A percentile compares a stretch with the other conserved stretches of the same genome.
Evolutionary conservation across 148 eudicot species (phyloP).

Genomic region (Camellia sinensis): DNA sequence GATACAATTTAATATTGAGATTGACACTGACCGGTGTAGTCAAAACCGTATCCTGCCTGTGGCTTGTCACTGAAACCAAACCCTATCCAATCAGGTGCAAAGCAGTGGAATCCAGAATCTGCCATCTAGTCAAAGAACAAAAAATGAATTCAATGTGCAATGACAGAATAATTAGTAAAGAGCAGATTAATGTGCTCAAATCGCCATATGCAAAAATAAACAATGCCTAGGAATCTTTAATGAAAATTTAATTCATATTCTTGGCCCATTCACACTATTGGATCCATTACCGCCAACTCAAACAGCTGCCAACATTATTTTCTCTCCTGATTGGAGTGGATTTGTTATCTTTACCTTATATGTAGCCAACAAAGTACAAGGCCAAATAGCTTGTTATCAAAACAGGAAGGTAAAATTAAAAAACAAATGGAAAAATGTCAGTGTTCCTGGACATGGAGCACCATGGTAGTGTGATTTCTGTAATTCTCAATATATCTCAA

Average conservation of each 20-base stretch:
- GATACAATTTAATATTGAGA: not conserved
- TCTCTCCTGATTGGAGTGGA: not conserved
- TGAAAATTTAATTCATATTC: not conserved
- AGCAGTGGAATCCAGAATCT: slow-evolving; percentile 88
- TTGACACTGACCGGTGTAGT: slow-evolving; percentile 68
- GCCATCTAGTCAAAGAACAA: slow-evolving; percentile 55
- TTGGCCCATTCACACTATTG: not conserved
- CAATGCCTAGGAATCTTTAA: not conserved
- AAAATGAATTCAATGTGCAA: slow-evolving; percentile 13
- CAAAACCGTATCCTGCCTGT: slow-evolving; percentile 87
- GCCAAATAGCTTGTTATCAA: not conserved
- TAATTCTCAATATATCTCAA: not conserved
- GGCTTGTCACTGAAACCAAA: slow-evolving; percentile 99
- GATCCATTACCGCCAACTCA: not conserved
- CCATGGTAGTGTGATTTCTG: slow-evolving; percentile 1
- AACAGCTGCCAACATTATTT: not conserved
- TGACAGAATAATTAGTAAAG: not conserved
- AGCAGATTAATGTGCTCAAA: not conserved
- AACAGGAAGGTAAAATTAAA: not conserved
- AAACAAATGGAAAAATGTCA: not conserved
- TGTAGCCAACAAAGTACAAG: not conserved
- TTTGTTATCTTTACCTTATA: not conserved
- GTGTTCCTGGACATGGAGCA: not conserved
- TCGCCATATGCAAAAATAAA: not conserved
- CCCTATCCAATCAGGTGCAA: slow-evolving; percentile 99